A percentile compares a stretch with the other conserved stretches of the same genome.
These are phyloP conservation scores for Aureobasidium leucospermi DNA, from an alignment of 2,329 filamentous ascomycete genomes.

Conservation along the genomic window DNA sequence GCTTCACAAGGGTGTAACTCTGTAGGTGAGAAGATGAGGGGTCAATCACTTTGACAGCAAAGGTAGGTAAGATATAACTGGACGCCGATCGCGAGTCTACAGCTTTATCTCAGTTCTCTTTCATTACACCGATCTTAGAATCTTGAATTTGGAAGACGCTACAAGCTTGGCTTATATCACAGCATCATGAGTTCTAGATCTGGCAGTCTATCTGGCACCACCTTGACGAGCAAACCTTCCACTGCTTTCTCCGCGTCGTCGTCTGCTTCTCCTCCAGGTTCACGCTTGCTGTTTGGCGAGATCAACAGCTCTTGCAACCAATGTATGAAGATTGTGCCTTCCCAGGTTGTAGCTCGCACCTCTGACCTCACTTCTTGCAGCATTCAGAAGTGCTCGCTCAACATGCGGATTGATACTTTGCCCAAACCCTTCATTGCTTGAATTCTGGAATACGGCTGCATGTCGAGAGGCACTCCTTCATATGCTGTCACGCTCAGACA, in stretches of 20 bases:
- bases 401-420: conserved; percentile 44
- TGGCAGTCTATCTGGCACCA: conserved; percentile 3
- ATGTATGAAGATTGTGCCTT: conserved; percentile 22
- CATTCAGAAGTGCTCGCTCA: conserved; percentile 38
- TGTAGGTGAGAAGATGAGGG: conserved; percentile 3
- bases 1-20: background rate
- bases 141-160: too few relatives aligned
- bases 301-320: conserved; percentile 37
- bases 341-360: conserved; percentile 3
- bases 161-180: background rate
- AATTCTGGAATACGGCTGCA: conserved; percentile 42
- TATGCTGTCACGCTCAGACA: conserved; percentile 34
- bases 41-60: conserved; percentile 18
- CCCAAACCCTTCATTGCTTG: conserved; percentile 41
- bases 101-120: background rate
- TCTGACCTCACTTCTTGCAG: conserved; percentile 24
- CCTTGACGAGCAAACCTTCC: conserved; percentile 28
- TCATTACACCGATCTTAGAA: background rate
- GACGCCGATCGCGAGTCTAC: background rate
- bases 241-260: conserved; percentile 26
- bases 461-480: conserved; percentile 40
- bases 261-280: conserved; percentile 29
- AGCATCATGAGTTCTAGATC: background rate
- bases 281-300: conserved; percentile 41
- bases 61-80: background rate